These are phyloP conservation scores for Chytriomyces hyalinus DNA, from an alignment of 192 early-diverging fungal genomes.

Conservation along the genomic window DNA sequence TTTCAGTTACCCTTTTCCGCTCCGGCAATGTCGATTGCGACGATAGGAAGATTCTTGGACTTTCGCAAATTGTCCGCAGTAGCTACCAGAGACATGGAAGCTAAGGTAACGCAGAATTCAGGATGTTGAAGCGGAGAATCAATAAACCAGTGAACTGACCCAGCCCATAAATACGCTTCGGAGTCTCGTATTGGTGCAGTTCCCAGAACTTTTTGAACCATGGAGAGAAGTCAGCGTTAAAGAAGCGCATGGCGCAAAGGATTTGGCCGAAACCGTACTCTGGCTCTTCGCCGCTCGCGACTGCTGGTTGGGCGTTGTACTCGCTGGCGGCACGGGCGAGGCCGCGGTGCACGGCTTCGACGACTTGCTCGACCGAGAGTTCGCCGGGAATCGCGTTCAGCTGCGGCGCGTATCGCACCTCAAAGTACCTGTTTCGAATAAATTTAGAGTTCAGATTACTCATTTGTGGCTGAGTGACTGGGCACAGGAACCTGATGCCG, in stretches of 20 bases:
- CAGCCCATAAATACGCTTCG: constrained; percentile 26
- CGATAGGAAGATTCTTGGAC: background rate
- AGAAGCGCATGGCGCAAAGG: constrained; percentile 28
- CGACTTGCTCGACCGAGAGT: constrained; percentile 19
- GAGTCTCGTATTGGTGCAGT: constrained; percentile 8
- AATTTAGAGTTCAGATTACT: background rate
- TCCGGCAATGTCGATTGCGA: constrained; percentile 26
- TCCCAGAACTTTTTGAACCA: constrained; percentile 31
- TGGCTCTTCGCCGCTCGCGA: constrained; percentile 12
- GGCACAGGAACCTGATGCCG: background rate
- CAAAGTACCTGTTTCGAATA: constrained; percentile 14
- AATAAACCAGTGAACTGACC: background rate
- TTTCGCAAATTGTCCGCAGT: background rate
- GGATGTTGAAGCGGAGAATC: too few relatives aligned
- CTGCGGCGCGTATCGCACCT: constrained; percentile 29
- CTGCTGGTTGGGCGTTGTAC: constrained; percentile 4
- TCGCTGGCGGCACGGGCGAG: constrained; percentile 8
- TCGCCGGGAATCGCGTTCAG: constrained; percentile 23
- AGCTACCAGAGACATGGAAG: constrained; percentile 18
- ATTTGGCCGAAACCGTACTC: constrained; percentile 10
- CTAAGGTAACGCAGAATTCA: background rate
- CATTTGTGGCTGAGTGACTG: background rate
- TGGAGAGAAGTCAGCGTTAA: constrained; percentile 9
- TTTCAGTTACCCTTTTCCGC: constrained; percentile 7
- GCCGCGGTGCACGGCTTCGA: constrained; percentile 7